These are phyloP conservation scores for Stenogyne calaminthoides DNA, from an alignment of 305 asterid species.

Conservation along the genomic window DNA sequence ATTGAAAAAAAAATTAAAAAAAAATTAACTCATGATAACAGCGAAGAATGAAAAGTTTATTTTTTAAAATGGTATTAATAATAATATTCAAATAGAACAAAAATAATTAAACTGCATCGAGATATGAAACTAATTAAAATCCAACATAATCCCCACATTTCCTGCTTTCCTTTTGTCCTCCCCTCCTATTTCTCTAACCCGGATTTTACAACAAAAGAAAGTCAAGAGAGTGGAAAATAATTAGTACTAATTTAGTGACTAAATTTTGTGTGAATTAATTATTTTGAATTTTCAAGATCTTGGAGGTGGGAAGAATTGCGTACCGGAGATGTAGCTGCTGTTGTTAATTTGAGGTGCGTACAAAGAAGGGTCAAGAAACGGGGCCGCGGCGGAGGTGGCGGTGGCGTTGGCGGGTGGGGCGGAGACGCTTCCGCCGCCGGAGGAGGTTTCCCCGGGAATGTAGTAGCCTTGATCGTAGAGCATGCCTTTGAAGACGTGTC, in stretches of 20 bases:
- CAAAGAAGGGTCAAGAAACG: slow-evolving; percentile 33
- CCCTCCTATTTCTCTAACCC: background rate
- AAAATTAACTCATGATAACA: slow-evolving; percentile 16
- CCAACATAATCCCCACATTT: slow-evolving; percentile 49
- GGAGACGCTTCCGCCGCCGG: no score
- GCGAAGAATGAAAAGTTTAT: slow-evolving; percentile 16
- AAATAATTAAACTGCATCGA: slow-evolving; percentile 39
- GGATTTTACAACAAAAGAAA: slow-evolving; percentile 15
- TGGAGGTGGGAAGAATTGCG: slow-evolving; percentile 60
- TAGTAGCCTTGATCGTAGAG: slow-evolving; percentile 91
- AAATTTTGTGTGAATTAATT: background rate
- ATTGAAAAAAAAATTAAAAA: no score
- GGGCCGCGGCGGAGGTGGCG: background rate
- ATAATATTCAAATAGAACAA: slow-evolving; percentile 25
- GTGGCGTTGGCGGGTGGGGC: slow-evolving; percentile 26
- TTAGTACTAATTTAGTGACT: background rate
- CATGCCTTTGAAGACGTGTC: slow-evolving; percentile 88
- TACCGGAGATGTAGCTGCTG: slow-evolving; percentile 48
- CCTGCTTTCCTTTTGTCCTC: slow-evolving; percentile 32
- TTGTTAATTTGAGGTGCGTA: slow-evolving; percentile 33
- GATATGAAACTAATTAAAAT: slow-evolving; percentile 31
- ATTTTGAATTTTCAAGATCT: slow-evolving; percentile 34
- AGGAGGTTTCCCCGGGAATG: slow-evolving; percentile 45
- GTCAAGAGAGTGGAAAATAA: background rate
- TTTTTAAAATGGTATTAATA: slow-evolving; percentile 5